Evolutionary conservation across 139 green algal genomes (phyloP).

Genomic region (Chloropicon primus): DNA sequence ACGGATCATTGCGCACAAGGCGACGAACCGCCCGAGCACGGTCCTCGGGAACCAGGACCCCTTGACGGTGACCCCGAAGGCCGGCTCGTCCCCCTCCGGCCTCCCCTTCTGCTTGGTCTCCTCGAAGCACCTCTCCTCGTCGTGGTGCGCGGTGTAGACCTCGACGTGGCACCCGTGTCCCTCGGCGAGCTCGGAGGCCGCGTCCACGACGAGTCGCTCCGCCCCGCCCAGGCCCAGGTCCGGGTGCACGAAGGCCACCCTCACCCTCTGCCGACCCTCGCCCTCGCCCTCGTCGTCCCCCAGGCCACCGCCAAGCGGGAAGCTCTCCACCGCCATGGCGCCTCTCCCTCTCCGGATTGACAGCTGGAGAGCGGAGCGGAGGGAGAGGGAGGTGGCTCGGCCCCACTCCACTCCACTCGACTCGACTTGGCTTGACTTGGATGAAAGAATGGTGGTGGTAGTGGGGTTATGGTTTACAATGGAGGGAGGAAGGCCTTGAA

Average conservation of each 20-base stretch:
- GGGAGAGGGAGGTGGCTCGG: no score
- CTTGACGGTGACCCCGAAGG: slow-evolving; percentile 53
- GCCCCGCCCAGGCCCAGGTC: slow-evolving; percentile 80
- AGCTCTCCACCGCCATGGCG: no score
- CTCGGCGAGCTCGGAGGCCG: slow-evolving; percentile 62
- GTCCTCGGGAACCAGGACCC: slow-evolving; percentile 76
- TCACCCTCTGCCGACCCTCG: no score
- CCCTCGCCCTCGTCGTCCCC: no score
- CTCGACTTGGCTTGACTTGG: no score
- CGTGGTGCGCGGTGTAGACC: slow-evolving; percentile 83
- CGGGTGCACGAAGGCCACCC: slow-evolving; percentile 80
- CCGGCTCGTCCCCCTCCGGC: slow-evolving; percentile 18
- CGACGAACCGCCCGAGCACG: slow-evolving; percentile 42
- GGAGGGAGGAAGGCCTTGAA: no score
- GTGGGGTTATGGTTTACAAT: no score
- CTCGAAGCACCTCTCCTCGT: slow-evolving; percentile 69
- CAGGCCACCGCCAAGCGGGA: no score
- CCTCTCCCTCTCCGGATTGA: no score
- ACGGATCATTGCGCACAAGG: slow-evolving; percentile 76
- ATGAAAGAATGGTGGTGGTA: no score
- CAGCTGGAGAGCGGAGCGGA: no score
- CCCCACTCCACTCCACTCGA: no score
- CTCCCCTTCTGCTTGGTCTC: slow-evolving; percentile 51
- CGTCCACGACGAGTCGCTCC: slow-evolving; percentile 91
- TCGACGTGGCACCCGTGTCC: slow-evolving; percentile 62